These are phyloP conservation scores for Fusarium guadeloupense DNA, from an alignment of 2,329 filamentous ascomycete genomes.

Conservation along the genomic window DNA sequence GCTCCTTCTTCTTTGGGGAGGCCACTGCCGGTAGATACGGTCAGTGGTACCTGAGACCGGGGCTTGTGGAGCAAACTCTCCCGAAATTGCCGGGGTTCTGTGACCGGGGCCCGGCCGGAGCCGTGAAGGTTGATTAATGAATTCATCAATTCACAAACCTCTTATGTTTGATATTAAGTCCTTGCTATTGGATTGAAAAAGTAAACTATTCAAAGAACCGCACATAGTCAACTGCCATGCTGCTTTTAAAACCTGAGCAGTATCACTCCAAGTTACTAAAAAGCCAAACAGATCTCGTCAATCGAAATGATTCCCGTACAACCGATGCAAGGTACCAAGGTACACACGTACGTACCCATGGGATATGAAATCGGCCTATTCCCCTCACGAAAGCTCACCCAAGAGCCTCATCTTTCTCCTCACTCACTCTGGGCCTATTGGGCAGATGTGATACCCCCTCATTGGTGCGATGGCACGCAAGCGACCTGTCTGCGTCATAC, in stretches of 20 bases:
- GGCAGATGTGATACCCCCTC: constrained; percentile 19
- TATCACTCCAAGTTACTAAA: too few relatives aligned
- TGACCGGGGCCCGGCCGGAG: not conserved
- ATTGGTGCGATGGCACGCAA: constrained; percentile 1
- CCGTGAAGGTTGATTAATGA: too few relatives aligned
- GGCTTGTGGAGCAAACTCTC: constrained; percentile 18
- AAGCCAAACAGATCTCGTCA: too few relatives aligned
- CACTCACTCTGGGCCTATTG: constrained; percentile 16
- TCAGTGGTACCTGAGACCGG: constrained; percentile 6
- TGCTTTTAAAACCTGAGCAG: too few relatives aligned
- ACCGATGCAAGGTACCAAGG: not conserved
- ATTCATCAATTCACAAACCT: too few relatives aligned
- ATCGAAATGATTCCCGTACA: too few relatives aligned
- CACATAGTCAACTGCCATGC: too few relatives aligned
- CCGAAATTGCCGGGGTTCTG: constrained; percentile 8
- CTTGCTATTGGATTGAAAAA: too few relatives aligned
- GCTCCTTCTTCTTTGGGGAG: constrained; percentile 23
- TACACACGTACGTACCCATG: not conserved
- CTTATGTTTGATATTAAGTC: too few relatives aligned
- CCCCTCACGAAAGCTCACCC: not conserved
- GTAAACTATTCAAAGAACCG: too few relatives aligned
- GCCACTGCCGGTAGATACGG: constrained; percentile 8
- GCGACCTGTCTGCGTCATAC: constrained; percentile 11
- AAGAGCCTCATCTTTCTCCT: constrained; percentile 1
- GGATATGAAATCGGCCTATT: not conserved